Base-by-base conservation (phyloP, 345 rosid genomes). In the Brassica carinata region DNA sequence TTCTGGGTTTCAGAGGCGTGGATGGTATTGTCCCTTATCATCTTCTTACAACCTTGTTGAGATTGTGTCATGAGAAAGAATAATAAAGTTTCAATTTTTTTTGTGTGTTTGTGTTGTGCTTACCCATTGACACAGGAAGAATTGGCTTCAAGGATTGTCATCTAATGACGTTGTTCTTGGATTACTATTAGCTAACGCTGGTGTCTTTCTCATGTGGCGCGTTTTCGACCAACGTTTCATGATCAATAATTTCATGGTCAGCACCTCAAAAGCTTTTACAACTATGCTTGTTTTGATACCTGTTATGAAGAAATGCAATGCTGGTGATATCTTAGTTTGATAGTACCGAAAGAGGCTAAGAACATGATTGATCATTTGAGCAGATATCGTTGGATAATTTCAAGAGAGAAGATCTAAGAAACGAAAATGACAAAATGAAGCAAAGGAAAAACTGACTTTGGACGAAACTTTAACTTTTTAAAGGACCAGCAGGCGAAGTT, bases 321-420 rank as follows among this genome's bases (percentile, higher is more conserved):
- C 26, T 23, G 26, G 26, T 23, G 53, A 45, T 61, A 13, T 7
- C n/a, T 17, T 29, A 2, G 13, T 23, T 76, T 77, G 69, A 69
- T 15, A 23, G 26, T 23, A 14, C 17, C 30, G 75, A 5, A 11
- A 62, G 34, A 11, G 8, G 65, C 64, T 29, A 29, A 48, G 10
- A n/a, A 11, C 48, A 4, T 80, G 83, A 26, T 65, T 68, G 27
- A 79, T 40, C 33, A 29, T 10, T 45, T 78, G 85, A 3, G 82
- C 93, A 96, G 99, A 84, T 93, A 71, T 96, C 98, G 7, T 59
- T 95, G 73, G 96, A 96, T 23, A 90, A 96, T 70, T n/a, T n/a
- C n/a, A n/a, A n/a, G n/a, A n/a, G n/a, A n/a, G n/a, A n/a, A n/a
- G n/a, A n/a, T n/a, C n/a, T n/a, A n/a, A n/a, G n/a, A n/a, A n/a